Evolutionary conservation across 2,329 filamentous ascomycete genomes (phyloP), one percentile per base, ranked within the genome.

Genomic region (Cordyceps militaris): DNA sequence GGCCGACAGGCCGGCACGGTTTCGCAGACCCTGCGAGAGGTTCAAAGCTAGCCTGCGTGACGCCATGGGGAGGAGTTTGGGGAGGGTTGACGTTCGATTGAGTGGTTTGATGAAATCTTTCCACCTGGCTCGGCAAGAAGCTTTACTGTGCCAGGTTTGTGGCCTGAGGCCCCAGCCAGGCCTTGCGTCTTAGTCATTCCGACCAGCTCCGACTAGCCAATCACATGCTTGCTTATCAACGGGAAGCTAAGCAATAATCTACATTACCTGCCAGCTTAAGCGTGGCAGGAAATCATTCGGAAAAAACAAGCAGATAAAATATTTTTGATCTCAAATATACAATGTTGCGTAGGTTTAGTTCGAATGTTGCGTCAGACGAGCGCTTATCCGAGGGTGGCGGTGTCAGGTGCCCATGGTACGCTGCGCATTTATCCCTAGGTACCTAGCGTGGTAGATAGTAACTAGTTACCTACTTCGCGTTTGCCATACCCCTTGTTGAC

Each of bases 11-110:
- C 89, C 88, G 77, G 88, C 83, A 76, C 91, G 89, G 80, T 81
- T 89, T 82, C 91, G 90, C 78, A 96, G 82, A 78, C 89, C 88
- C 80, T 90, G 87, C 77, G 91, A 85, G 72, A 97, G 85, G 82
- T 92, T 96, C 78, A 95, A 84, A 82, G 92, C 92, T 80, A 97
- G 86, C 87, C 91, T 89, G 85, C 92, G 86, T 78, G 93, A 96
- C 81, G 93, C 93, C 93, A 97, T 97, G 76, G 76, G 72, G 73
- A 74, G 75, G 71, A 73, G 74, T 78, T 75, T 38, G 34, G 73
- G 72, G 73, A 74, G 72, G 73, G 74, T 75, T 74, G 72, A 70
- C 69, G 70, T 67, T 69, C 70, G 70, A 71, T 73, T 81, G 79
- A 80, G 79, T 76, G 76, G 77, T 81, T 81, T 80, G 77, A 78